These are phyloP conservation scores for Coelastrella sp. DNA, from an alignment of 139 green algal genomes.

Conservation along the genomic window DNA sequence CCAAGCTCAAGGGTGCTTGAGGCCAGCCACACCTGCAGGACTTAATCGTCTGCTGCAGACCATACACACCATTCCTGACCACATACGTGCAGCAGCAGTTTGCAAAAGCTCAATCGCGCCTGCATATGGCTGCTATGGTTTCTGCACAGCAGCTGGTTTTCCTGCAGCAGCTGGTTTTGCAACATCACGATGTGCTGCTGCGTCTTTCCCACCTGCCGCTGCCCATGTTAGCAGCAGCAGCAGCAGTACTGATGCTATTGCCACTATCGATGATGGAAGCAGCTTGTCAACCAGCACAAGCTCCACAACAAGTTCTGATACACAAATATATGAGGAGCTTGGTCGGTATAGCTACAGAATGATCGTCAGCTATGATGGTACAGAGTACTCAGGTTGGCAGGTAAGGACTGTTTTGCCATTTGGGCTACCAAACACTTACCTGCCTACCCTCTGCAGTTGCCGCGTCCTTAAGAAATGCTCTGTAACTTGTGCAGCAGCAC, in stretches of 20 bases:
- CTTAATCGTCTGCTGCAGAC: no score
- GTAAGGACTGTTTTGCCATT: no score
- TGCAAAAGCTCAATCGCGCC: no score
- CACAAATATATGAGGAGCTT: background rate
- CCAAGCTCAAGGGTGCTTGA: background rate
- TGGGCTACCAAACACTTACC: no score
- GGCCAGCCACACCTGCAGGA: no score
- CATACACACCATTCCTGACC: no score
- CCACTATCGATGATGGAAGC: background rate
- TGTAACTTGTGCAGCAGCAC: no score
- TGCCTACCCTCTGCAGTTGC: no score
- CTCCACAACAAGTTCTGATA: background rate
- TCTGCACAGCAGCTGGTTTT: constrained; percentile 11
- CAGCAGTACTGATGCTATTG: background rate
- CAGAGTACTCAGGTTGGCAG: constrained; percentile 72
- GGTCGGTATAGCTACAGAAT: constrained; percentile 58
- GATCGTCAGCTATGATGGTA: constrained; percentile 74
- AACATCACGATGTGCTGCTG: background rate
- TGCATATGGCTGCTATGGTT: no score
- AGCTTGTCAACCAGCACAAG: background rate
- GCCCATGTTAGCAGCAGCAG: background rate
- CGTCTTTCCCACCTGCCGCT: background rate
- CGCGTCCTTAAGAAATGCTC: no score
- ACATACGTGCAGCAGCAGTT: no score
- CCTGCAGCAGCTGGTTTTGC: background rate